A percentile compares a stretch with the other conserved stretches of the same genome.
Conservation (phyloP, 805 yeast species). For the Teunomyces atbi region DNA sequence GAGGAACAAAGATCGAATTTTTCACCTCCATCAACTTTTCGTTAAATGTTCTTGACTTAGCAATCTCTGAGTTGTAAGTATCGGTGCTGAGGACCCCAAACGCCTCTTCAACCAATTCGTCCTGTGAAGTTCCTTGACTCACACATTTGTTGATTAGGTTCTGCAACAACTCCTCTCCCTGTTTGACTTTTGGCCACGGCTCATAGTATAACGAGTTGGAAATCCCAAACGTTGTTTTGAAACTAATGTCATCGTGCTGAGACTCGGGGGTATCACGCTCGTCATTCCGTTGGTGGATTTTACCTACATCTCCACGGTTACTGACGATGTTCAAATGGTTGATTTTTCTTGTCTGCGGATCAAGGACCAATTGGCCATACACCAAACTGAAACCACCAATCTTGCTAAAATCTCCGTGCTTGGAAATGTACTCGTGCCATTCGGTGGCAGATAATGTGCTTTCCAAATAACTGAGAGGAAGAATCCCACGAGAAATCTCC, state of each 20-base stretch:
- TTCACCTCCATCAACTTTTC: constrained; percentile 43
- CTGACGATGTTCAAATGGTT: constrained; percentile 47
- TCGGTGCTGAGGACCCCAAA: constrained; percentile 52
- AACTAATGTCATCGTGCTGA: constrained; percentile 17
- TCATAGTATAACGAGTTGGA: constrained; percentile 65
- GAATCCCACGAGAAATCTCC: constrained; percentile 51
- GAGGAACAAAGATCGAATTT: constrained; percentile 71
- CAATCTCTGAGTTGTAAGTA: constrained; percentile 34
- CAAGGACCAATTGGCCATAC: constrained; percentile 46
- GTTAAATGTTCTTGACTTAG: constrained; percentile 13
- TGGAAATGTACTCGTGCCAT: constrained; percentile 34
- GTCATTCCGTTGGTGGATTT: constrained; percentile 21
- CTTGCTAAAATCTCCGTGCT: constrained; percentile 14
- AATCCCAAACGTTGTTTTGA: constrained; percentile 49
- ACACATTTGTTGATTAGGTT: constrained; percentile 19
- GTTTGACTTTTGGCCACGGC: constrained; percentile 73
- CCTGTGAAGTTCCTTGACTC: constrained; percentile 22
- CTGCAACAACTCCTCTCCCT: constrained; percentile 42
- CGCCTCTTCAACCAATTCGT: constrained; percentile 47
- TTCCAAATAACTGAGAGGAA: constrained; percentile 47
- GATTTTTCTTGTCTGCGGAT: constrained; percentile 20
- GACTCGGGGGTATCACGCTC: not conserved
- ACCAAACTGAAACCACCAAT: constrained; percentile 67
- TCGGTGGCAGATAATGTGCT: constrained; percentile 33
- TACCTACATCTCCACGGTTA: constrained; percentile 45